phyloP scores from a whole-genome alignment of 352 stramenopile genomes.

The Phytopythium mirpurense region DNA sequence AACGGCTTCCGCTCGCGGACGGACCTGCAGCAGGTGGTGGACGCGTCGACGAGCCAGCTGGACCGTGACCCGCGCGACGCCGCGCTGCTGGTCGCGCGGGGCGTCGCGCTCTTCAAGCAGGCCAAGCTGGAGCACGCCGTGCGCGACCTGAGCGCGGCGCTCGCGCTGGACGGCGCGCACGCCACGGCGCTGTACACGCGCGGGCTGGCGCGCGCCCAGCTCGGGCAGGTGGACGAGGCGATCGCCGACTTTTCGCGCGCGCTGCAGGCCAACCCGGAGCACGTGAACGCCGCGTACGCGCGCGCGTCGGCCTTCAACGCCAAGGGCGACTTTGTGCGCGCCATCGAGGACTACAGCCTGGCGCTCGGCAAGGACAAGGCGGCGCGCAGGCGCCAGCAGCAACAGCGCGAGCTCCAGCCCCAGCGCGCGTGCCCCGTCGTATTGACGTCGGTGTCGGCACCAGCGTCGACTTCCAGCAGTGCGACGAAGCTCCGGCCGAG shows the following conservation, averaged over 20 bases:
- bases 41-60: conserved; percentile 65
- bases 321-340: conserved; percentile 75
- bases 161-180: conserved; percentile 41
- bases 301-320: conserved; percentile 85
- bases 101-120: conserved; percentile 78
- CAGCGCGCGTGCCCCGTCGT: conserved; percentile 7
- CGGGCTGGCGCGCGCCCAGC: conserved; percentile 61
- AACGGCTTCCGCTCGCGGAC: conserved; percentile 75
- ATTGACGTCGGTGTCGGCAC: too few relatives aligned
- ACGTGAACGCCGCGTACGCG: conserved; percentile 86
- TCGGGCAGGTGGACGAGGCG: conserved; percentile 63
- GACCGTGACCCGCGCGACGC: conserved; percentile 45
- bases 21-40: conserved; percentile 73
- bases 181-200: conserved; percentile 63
- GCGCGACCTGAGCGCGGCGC: conserved; percentile 44
- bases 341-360: conserved; percentile 90
- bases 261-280: conserved; percentile 75
- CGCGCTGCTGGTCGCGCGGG: conserved; percentile 69
- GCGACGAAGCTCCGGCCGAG: neutral
- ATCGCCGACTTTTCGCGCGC: conserved; percentile 76
- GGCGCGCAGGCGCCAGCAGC: conserved; percentile 16
- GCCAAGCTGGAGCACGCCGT: conserved; percentile 43
- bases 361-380: conserved; percentile 78
- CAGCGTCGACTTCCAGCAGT: neutral
- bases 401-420: conserved; percentile 32